Evolutionary conservation across 768 basidiomycete species (phyloP).

Genomic region (Amanita subjunquillea): DNA sequence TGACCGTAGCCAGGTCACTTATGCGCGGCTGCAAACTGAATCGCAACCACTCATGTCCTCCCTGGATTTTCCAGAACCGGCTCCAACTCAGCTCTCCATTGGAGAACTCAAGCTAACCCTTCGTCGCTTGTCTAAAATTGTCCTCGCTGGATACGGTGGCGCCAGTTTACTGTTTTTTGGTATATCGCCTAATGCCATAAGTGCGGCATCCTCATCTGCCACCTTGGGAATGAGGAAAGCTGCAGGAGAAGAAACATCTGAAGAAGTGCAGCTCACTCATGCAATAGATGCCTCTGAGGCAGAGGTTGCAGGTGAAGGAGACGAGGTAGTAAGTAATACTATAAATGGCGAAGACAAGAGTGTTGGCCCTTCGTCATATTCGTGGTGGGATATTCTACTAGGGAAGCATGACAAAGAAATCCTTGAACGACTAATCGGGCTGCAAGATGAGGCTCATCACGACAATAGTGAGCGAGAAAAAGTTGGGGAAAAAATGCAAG

Average conservation of each 20-base stretch:
- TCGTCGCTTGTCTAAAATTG: conserved; percentile 75
- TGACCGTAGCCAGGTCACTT: neutral
- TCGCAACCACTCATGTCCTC: neutral
- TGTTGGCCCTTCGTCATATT: conserved; percentile 25
- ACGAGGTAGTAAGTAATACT: neutral
- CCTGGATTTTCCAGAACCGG: conserved; percentile 5
- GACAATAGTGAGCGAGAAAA: conserved; percentile 13
- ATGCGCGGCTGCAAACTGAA: neutral
- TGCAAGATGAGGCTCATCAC: conserved; percentile 11
- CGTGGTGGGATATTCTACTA: conserved; percentile 78
- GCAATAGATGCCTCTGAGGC: conserved; percentile 67
- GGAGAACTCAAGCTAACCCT: conserved; percentile 56
- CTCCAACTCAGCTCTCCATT: conserved; percentile 19
- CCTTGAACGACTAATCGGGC: conserved; percentile 52
- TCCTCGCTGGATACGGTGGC: conserved; percentile 78
- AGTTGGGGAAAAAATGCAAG: conserved; percentile 19
- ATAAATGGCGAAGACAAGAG: neutral
- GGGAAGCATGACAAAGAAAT: conserved; percentile 80
- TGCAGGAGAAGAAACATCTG: conserved; percentile 32
- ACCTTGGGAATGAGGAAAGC: conserved; percentile 8
- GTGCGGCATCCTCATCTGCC: conserved; percentile 18
- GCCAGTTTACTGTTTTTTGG: conserved; percentile 78
- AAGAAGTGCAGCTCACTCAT: conserved; percentile 52
- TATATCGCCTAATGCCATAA: conserved; percentile 32
- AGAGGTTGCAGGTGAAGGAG: conserved; percentile 40